Percentiles rank a stretch among this genome's conserved stretches.
Conservation (phyloP, 2,329 filamentous ascomycete species). For the Penicillium sp. region DNA sequence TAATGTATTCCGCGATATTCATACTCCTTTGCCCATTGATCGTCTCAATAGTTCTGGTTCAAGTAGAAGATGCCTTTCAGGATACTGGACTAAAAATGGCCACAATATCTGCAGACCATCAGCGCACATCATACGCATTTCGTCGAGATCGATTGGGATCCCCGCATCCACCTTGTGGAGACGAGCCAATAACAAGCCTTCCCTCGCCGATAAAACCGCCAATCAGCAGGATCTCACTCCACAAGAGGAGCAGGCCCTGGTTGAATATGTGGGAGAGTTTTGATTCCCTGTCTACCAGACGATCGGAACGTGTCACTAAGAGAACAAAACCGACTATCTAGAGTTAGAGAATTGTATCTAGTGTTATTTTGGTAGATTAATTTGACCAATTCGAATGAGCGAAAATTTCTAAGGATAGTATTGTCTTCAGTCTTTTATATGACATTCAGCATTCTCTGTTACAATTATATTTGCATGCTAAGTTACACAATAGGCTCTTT, state of each 20-base stretch:
- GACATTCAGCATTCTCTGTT: no score
- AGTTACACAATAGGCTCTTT: no score
- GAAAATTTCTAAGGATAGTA: no score
- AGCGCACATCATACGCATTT: not conserved
- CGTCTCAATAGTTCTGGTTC: not conserved
- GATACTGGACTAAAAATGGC: not conserved
- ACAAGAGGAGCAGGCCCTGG: conserved; percentile 7
- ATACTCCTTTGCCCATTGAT: not conserved
- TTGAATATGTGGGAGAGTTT: no score
- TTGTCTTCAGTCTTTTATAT: no score
- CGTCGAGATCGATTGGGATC: conserved; percentile 3
- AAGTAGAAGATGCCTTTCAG: conserved; percentile 1
- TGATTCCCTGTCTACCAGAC: no score
- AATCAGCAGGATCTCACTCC: conserved; percentile 12
- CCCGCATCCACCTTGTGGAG: conserved; percentile 9
- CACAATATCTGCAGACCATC: not conserved
- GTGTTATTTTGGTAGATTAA: no score
- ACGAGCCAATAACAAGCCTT: conserved; percentile 6
- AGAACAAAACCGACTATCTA: no score
- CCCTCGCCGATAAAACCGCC: conserved; percentile 4
- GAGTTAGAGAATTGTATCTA: no score
- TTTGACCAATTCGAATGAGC: no score
- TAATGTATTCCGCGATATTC: not conserved
- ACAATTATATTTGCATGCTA: no score
- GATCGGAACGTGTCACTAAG: no score